phyloP scores from a whole-genome alignment of 495 filamentous ascomycete genomes.

The Penicillium psychrofluorescens region DNA sequence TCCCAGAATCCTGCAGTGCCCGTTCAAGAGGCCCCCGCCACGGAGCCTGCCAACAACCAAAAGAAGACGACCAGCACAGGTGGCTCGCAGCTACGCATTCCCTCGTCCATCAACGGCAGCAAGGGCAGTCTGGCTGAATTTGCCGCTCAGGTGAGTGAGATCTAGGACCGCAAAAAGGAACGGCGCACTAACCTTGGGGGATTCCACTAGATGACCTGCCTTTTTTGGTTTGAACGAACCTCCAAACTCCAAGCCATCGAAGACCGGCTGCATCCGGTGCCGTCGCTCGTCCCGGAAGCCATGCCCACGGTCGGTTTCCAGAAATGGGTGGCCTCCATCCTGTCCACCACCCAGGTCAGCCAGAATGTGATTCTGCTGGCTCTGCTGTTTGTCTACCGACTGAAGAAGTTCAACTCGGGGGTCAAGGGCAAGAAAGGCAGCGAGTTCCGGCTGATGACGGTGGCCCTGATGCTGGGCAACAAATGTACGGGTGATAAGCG shows the following conservation, averaged over 20 bases:
- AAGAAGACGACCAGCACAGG: conserved; percentile 39
- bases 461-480: conserved; percentile 96
- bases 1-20: conserved; percentile 15
- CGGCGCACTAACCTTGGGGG: background rate
- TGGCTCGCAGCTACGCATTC: conserved; percentile 60
- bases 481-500: conserved; percentile 60
- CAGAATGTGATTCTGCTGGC: conserved; percentile 93
- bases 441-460: conserved; percentile 90
- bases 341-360: conserved; percentile 93
- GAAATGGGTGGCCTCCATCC: conserved; percentile 88
- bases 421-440: conserved; percentile 90
- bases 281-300: conserved; percentile 58
- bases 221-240: conserved; percentile 98
- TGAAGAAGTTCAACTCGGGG: conserved; percentile 81
- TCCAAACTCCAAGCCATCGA: conserved; percentile 67
- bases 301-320: conserved; percentile 72
- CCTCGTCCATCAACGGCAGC: conserved; percentile 62
- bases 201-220: conserved; percentile 68
- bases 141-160: conserved; percentile 60
- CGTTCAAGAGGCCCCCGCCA: conserved; percentile 14
- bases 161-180: background rate
- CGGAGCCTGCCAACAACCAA: conserved; percentile 18
- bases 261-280: conserved; percentile 44
- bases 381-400: conserved; percentile 83
- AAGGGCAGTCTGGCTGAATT: conserved; percentile 74